Evolutionary conservation across 768 basidiomycete species (phyloP), one percentile per base, ranked within the genome.

Genomic region (Naganishia friedmannii): DNA sequence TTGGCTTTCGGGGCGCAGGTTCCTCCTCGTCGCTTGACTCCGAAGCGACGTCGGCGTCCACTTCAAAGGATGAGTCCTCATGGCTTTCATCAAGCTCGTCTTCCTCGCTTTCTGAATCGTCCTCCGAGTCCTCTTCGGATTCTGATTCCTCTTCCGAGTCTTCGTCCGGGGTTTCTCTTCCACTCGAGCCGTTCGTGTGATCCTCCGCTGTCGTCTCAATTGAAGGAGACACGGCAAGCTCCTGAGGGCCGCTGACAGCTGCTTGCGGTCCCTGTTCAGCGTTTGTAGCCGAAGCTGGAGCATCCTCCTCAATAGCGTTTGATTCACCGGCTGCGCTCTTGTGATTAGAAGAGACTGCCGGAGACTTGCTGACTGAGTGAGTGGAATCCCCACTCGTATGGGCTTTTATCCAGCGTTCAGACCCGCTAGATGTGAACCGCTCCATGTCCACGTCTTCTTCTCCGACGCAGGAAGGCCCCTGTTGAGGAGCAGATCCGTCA

Each of bases 11-110:
- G 31, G 54, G 39, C 57, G 66, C 55, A 23, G 65, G 51, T 58
- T 56, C 65, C 34, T 56, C 65, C 28, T 71, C 58, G 57, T 72
- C 67, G 26, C 66, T 55, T 28, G 55, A 68, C 37, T 56, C 42
- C 23, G 56, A 60, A 21, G 48, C 67, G 51, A 23, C 48, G 1
- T 63, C 58, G 45, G 42, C 60, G 29, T 10, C 70, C 31, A 32
- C 69, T 46, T 65, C 71, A 19, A 54, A 53, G 53, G 58, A 45
- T 34, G 68, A 55, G 15, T 60, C 69, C 15, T 54, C 60, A 10
- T 70, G 46, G 32, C 34, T 55, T 21, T 65, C 60, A 3, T 70
- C 69, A 42, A 45, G 39, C 45, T 69, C 56, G 34, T 55, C 60
- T 19, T 70, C 69, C 19, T 65, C 69, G 26, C 28, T 31, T 13